Percentiles rank a stretch among this genome's conserved stretches.
These are phyloP conservation scores for Exophiala bonariae DNA, from an alignment of 2,329 filamentous ascomycete species.

Conservation along the genomic window DNA sequence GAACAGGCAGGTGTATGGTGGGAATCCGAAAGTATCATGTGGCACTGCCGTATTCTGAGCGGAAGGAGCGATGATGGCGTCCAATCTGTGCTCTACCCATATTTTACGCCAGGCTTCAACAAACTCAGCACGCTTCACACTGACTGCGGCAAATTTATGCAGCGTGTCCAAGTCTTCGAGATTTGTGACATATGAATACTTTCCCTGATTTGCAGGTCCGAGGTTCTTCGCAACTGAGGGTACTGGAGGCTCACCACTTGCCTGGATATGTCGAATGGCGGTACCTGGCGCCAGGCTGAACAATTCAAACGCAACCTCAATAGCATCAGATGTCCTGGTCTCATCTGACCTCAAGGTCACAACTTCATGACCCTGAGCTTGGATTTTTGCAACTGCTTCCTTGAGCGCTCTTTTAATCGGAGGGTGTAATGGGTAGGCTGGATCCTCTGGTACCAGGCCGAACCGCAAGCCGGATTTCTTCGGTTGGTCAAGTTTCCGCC, in stretches of 20 bases:
- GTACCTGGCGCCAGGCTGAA: slow-evolving; percentile 28
- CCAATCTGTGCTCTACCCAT: slow-evolving; percentile 46
- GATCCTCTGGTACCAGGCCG: slow-evolving; percentile 51
- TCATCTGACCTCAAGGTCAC: slow-evolving; percentile 21
- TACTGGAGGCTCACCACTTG: slow-evolving; percentile 31
- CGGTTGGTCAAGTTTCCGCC: slow-evolving; percentile 21
- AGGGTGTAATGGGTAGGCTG: slow-evolving; percentile 52
- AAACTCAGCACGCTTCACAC: slow-evolving; percentile 38
- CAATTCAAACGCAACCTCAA: slow-evolving; percentile 27
- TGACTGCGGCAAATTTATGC: slow-evolving; percentile 44
- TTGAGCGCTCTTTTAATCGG: slow-evolving; percentile 51
- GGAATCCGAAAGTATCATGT: slow-evolving; percentile 44
- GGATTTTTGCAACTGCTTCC: slow-evolving; percentile 46
- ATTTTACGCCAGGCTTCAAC: slow-evolving; percentile 42
- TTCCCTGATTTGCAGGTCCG: slow-evolving; percentile 10
- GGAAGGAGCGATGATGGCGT: slow-evolving; percentile 51
- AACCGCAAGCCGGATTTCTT: slow-evolving; percentile 39
- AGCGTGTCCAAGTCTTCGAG: slow-evolving; percentile 37
- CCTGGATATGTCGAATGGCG: slow-evolving; percentile 19
- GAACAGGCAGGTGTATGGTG: slow-evolving; percentile 49
- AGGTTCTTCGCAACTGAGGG: slow-evolving; percentile 18
- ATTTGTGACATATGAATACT: slow-evolving; percentile 23
- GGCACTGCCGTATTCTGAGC: slow-evolving; percentile 52
- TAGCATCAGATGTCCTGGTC: slow-evolving; percentile 19
- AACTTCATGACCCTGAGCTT: slow-evolving; percentile 54